Conservation (phyloP, 345 rosid genomes). For the Dimocarpus longan region DNA sequence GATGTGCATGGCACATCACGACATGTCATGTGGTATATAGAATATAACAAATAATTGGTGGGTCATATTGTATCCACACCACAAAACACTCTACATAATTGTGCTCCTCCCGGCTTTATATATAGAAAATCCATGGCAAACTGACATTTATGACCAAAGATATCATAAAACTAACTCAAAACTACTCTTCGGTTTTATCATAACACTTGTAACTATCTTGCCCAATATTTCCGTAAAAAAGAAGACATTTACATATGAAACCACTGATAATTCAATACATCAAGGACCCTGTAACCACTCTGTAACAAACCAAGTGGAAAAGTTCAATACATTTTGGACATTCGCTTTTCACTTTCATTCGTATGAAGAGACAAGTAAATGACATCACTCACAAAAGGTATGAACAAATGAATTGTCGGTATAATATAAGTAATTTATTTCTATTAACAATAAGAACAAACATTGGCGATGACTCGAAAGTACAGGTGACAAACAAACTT, state of each 20-base stretch:
- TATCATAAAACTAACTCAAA: too few species aligned
- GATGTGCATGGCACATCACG: too few species aligned
- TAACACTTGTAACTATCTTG: neutral
- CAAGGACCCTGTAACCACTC: neutral
- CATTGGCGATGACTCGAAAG: neutral
- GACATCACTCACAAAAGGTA: constrained; percentile 9
- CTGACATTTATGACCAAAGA: too few species aligned
- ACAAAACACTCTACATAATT: too few species aligned
- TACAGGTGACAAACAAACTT: neutral
- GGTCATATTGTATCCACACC: too few species aligned
- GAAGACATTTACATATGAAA: neutral
- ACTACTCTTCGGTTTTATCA: too few species aligned
- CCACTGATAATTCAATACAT: neutral
- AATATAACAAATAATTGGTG: too few species aligned
- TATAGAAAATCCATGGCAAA: too few species aligned
- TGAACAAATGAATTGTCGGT: constrained; percentile 3
- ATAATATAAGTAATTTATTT: neutral
- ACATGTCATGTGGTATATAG: too few species aligned
- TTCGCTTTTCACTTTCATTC: neutral
- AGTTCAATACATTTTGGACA: neutral
- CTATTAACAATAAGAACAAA: neutral
- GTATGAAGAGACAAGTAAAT: neutral
- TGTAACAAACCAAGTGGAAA: neutral
- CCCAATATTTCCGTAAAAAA: neutral
- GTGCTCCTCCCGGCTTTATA: too few species aligned